Evolutionary conservation across 2,329 filamentous ascomycete species (phyloP).

Genomic region (Microcera coccophila): DNA sequence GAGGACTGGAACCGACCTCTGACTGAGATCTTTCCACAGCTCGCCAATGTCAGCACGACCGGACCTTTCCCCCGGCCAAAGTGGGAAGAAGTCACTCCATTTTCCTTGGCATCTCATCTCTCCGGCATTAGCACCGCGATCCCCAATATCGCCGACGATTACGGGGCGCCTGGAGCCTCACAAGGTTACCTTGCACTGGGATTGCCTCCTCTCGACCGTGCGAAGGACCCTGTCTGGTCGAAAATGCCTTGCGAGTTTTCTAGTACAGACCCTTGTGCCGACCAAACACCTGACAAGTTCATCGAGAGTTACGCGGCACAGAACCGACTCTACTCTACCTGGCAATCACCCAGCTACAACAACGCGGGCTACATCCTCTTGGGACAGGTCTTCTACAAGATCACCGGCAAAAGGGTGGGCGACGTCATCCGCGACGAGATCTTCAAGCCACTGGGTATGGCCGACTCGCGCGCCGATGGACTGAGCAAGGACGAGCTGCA

Average conservation of each 20-base stretch:
- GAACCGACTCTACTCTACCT: constrained; percentile 3
- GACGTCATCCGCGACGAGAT: constrained; percentile 6
- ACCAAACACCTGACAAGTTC: background rate
- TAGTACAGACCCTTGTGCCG: background rate
- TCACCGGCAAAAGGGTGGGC: constrained; percentile 5
- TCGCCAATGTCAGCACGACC: constrained; percentile 1
- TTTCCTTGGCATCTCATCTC: constrained; percentile 36
- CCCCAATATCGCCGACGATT: no score
- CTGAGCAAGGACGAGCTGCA: background rate
- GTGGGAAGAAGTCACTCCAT: constrained; percentile 31
- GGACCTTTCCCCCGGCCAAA: constrained; percentile 1
- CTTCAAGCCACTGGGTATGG: constrained; percentile 11
- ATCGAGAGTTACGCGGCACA: background rate
- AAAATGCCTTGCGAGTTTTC: background rate
- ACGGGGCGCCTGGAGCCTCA: background rate
- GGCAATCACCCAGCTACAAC: constrained; percentile 10
- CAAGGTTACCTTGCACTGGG: background rate
- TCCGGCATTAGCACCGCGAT: constrained; percentile 18
- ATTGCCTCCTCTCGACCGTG: background rate
- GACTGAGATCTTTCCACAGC: constrained; percentile 11
- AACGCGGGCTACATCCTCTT: constrained; percentile 13
- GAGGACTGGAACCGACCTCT: constrained; percentile 13
- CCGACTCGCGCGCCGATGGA: constrained; percentile 1
- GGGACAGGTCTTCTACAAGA: constrained; percentile 4
- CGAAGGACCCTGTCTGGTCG: background rate